phyloP scores from a whole-genome alignment of 2,329 filamentous ascomycete species.

The Scopulariopsis brevicaulis region DNA sequence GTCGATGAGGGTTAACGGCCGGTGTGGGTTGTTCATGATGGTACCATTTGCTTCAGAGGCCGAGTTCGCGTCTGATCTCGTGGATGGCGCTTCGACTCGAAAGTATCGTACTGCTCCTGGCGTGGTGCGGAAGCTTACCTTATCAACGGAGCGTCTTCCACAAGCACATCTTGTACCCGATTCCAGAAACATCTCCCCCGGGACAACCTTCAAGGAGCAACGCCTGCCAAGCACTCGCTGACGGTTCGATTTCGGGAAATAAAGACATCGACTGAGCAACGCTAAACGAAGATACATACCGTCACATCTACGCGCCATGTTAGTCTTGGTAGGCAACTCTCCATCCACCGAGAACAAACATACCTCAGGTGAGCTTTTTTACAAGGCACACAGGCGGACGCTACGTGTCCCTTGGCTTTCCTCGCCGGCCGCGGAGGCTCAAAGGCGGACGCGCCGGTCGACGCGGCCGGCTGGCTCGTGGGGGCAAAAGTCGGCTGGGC shows the following conservation, averaged over 20 bases:
- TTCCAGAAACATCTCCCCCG: not conserved
- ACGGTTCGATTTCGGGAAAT: not conserved
- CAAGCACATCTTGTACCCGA: not conserved
- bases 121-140: not conserved
- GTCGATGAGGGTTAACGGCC: not conserved
- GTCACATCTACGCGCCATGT: constrained; percentile 37
- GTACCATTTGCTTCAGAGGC: not conserved
- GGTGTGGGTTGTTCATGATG: not conserved
- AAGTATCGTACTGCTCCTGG: not conserved
- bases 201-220: not conserved
- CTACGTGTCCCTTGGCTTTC: constrained; percentile 71
- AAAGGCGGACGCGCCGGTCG: constrained; percentile 31
- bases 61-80: not conserved
- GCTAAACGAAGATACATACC: constrained; percentile 34
- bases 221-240: not conserved
- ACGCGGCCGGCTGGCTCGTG: constrained; percentile 19
- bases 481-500: constrained; percentile 5
- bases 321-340: not conserved
- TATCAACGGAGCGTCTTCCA: not conserved
- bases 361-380: constrained; percentile 71
- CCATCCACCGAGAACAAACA: constrained; percentile 10
- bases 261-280: not conserved
- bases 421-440: constrained; percentile 49
- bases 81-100: not conserved
- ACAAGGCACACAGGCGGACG: constrained; percentile 76